phyloP scores from a whole-genome alignment of 768 basidiomycete species.

The Piloderma croceum region DNA sequence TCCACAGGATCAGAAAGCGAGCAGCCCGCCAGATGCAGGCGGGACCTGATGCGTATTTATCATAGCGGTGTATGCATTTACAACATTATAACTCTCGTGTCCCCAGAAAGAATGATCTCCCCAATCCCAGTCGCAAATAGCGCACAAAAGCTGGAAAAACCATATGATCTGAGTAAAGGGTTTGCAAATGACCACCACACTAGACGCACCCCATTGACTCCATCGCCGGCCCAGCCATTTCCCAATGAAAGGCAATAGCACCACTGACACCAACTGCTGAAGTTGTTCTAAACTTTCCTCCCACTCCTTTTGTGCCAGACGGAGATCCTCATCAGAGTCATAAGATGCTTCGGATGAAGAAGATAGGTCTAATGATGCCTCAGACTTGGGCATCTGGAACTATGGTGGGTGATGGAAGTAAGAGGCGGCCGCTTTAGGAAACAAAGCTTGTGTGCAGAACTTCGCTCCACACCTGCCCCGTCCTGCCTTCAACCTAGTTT shows the following conservation, averaged over 20 bases:
- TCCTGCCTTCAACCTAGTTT: constrained; percentile 8
- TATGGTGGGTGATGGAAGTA: constrained; percentile 12
- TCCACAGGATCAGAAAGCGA: constrained; percentile 42
- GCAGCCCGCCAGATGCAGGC: constrained; percentile 24
- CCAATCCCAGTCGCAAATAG: constrained; percentile 59
- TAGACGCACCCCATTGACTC: constrained; percentile 72
- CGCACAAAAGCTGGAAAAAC: constrained; percentile 57
- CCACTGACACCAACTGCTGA: constrained; percentile 71
- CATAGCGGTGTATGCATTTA: no score
- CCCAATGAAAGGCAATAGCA: constrained; percentile 80
- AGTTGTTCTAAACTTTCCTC: constrained; percentile 85
- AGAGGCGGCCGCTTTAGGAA: constrained; percentile 11
- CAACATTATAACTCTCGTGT: no score
- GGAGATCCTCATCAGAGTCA: constrained; percentile 64
- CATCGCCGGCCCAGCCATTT: constrained; percentile 85
- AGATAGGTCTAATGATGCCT: constrained; percentile 56
- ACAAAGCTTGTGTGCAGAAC: constrained; percentile 6
- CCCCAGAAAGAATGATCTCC: constrained; percentile 61
- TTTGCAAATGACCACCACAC: constrained; percentile 1
- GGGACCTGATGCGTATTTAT: constrained; percentile 26
- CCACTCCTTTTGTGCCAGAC: constrained; percentile 85
- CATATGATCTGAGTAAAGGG: constrained; percentile 2
- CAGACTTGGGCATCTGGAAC: constrained; percentile 57
- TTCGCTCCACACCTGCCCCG: not conserved
- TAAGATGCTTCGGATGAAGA: constrained; percentile 46